These are phyloP conservation scores for Fusarium lateritium DNA, from an alignment of 2,329 filamentous ascomycete species.

Conservation along the genomic window DNA sequence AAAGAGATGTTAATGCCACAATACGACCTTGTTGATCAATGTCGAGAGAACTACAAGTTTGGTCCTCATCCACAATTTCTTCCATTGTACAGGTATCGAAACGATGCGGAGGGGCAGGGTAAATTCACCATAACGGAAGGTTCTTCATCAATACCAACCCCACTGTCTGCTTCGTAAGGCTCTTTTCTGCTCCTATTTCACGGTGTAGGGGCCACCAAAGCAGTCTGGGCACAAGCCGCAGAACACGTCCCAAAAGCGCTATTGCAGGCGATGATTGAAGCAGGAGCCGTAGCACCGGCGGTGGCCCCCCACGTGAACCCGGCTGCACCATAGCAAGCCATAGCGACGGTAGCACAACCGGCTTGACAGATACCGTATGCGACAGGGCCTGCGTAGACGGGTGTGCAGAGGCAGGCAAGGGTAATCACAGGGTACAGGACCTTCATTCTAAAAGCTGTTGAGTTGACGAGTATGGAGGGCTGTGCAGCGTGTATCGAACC, in stretches of 20 bases:
- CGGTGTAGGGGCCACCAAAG: slow-evolving; percentile 2
- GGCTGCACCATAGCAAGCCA: slow-evolving; percentile 13
- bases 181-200: background rate
- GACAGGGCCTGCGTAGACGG: background rate
- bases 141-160: no score
- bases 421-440: background rate
- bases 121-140: no score
- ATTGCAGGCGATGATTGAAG: slow-evolving; percentile 6
- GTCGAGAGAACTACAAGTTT: no score
- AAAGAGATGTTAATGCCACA: no score
- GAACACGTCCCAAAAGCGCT: slow-evolving; percentile 17
- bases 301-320: slow-evolving; percentile 17
- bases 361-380: slow-evolving; percentile 4
- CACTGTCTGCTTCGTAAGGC: no score
- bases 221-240: slow-evolving; percentile 1
- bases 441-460: background rate
- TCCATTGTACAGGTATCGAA: no score
- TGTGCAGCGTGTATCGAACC: no score
- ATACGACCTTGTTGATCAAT: no score
- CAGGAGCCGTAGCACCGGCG: background rate
- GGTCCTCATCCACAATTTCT: no score
- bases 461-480: no score
- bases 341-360: slow-evolving; percentile 1
- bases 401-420: background rate
- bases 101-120: no score